phyloP scores from a whole-genome alignment of 176 grass and related monocot genomes.

The Zea luxurians region DNA sequence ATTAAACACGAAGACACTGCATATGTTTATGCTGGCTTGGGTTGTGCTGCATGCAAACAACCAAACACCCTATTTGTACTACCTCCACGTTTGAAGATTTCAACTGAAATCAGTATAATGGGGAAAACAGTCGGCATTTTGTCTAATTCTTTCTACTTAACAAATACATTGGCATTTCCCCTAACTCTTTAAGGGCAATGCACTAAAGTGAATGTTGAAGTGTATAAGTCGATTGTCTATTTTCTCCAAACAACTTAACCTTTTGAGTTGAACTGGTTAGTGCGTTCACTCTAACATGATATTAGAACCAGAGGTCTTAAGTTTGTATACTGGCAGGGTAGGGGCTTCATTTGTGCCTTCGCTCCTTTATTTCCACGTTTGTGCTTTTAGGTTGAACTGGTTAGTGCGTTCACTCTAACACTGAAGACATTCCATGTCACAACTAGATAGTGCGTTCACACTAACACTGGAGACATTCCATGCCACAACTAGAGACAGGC shows the following conservation, averaged over 20 bases:
- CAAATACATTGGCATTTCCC: neutral
- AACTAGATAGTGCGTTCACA: too few species aligned
- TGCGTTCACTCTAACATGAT: too few species aligned
- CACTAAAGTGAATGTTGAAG: neutral
- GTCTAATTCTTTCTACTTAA: neutral
- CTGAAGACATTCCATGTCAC: too few species aligned
- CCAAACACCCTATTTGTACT: neutral
- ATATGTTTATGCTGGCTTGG: neutral
- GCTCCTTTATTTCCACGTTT: too few species aligned
- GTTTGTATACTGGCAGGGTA: too few species aligned
- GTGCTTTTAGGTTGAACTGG: too few species aligned
- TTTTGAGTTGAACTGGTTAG: too few species aligned
- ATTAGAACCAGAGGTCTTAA: too few species aligned
- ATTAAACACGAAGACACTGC: neutral
- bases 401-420: too few species aligned
- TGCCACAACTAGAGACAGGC: neutral
- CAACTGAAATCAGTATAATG: neutral
- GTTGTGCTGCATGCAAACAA: neutral
- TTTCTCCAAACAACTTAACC: too few species aligned
- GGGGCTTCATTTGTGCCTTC: too few species aligned
- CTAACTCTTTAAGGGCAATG: neutral
- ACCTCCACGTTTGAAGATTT: neutral
- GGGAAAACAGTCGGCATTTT: neutral
- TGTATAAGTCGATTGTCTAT: too few species aligned
- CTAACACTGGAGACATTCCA: neutral